These are phyloP conservation scores for Peronospora farinosa DNA, from an alignment of 352 stramenopile species.

Conservation along the genomic window DNA sequence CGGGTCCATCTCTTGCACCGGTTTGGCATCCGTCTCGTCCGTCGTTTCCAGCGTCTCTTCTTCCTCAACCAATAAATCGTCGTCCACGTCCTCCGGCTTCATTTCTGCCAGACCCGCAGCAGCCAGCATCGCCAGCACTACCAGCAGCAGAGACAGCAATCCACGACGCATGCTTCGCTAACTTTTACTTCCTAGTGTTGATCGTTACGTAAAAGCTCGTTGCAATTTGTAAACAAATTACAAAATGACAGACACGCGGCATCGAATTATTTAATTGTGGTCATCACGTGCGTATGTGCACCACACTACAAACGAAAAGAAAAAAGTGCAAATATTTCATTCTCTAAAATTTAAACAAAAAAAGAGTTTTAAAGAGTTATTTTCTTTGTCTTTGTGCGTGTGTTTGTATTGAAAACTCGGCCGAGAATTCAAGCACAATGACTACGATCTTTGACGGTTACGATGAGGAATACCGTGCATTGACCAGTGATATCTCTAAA, in stretches of 20 bases:
- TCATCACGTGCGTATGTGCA: neutral
- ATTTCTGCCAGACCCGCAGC: conserved; percentile 23
- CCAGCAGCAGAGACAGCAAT: conserved; percentile 42
- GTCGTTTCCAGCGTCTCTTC: conserved; percentile 39
- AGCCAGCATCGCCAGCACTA: conserved; percentile 39
- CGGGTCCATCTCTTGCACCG: conserved; percentile 31
- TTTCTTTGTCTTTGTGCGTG: neutral
- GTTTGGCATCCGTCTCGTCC: conserved; percentile 12
- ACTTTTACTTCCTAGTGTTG: neutral
- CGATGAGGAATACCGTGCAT: conserved; percentile 81
- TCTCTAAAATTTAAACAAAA: conserved; percentile 1
- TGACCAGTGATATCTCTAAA: conserved; percentile 83
- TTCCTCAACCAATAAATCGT: conserved; percentile 35
- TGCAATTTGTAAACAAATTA: neutral
- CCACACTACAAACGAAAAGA: conserved; percentile 17
- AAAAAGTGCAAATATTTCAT: conserved; percentile 18
- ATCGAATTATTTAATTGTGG: neutral
- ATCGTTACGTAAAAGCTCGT: neutral
- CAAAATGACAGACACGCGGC: conserved; percentile 15
- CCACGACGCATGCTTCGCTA: conserved; percentile 30
- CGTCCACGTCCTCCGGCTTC: conserved; percentile 31
- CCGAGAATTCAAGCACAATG: conserved; percentile 35
- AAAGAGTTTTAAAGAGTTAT: too few species aligned
- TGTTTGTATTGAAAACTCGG: neutral
- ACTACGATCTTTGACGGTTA: conserved; percentile 87